Percentiles rank a stretch among this genome's conserved stretches.
Conservation (phyloP, 805 yeast genomes). For the Maudiozyma turicensis region DNA sequence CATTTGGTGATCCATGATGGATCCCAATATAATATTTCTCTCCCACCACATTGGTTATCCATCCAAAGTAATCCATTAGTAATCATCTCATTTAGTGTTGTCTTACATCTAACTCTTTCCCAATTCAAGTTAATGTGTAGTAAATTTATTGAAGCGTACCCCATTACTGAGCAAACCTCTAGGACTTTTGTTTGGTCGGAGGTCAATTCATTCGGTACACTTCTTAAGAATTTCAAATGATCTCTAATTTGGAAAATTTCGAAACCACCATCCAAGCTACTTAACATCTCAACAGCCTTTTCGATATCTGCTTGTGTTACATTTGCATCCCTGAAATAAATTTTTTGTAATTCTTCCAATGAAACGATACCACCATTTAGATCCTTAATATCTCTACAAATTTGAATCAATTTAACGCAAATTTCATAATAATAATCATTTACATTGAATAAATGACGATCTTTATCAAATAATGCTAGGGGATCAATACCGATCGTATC, state of each 20-base stretch:
- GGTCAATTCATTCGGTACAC: slow-evolving; percentile 54
- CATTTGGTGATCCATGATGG: slow-evolving; percentile 51
- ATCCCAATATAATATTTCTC: slow-evolving; percentile 54
- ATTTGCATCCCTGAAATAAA: slow-evolving; percentile 25
- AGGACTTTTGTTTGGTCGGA: slow-evolving; percentile 62
- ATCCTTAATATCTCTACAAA: slow-evolving; percentile 58
- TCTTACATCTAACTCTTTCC: slow-evolving; percentile 51
- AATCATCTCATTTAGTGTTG: slow-evolving; percentile 70
- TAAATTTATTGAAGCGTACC: slow-evolving; percentile 56
- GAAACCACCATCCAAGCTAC: slow-evolving; percentile 60
- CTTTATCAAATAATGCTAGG: slow-evolving; percentile 32
- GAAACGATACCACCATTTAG: slow-evolving; percentile 78
- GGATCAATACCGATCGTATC: slow-evolving; percentile 80
- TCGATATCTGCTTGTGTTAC: slow-evolving; percentile 43
- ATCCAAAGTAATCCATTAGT: slow-evolving; percentile 80
- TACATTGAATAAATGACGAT: slow-evolving; percentile 24
- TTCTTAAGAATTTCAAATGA: slow-evolving; percentile 44
- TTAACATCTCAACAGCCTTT: slow-evolving; percentile 44
- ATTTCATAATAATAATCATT: slow-evolving; percentile 56
- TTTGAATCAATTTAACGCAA: slow-evolving; percentile 65
- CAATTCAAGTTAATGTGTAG: slow-evolving; percentile 69
- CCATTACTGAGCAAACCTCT: slow-evolving; percentile 68
- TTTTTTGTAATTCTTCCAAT: slow-evolving; percentile 39
- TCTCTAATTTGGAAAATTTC: slow-evolving; percentile 45
- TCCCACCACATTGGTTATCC: slow-evolving; percentile 41